Percentiles rank a stretch among this genome's conserved stretches.
Conservation (phyloP, 305 asterid genomes). For the Fraxinus floribunda region DNA sequence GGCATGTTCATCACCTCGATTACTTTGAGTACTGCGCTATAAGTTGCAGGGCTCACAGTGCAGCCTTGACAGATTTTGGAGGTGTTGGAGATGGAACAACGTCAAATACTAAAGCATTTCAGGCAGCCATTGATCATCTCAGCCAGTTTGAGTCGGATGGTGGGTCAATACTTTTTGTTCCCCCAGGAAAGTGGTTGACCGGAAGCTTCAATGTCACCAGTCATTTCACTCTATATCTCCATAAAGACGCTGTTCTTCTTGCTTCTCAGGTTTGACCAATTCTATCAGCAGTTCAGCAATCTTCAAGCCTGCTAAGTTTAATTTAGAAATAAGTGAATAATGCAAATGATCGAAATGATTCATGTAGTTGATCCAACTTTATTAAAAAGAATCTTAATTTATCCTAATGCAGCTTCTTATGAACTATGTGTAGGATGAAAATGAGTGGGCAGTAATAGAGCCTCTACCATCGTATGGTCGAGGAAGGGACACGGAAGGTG, state of each 20-base stretch:
- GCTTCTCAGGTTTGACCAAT: constrained; percentile 68
- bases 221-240: constrained; percentile 81
- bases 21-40: constrained; percentile 49
- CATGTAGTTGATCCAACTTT: background rate
- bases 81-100: constrained; percentile 89
- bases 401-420: constrained; percentile 3
- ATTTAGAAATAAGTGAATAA: background rate
- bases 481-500: constrained; percentile 80
- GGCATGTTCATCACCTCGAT: constrained; percentile 28
- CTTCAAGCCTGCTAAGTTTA: background rate
- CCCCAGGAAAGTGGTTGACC: constrained; percentile 89
- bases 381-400: background rate
- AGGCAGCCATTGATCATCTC: constrained; percentile 59
- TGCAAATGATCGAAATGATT: background rate
- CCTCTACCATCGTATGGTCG: constrained; percentile 94
- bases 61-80: constrained; percentile 72
- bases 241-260: constrained; percentile 73
- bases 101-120: constrained; percentile 66
- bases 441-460: constrained; percentile 70
- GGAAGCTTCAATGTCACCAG: constrained; percentile 88
- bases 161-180: constrained; percentile 77
- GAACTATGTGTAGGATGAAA: constrained; percentile 55
- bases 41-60: constrained; percentile 61
- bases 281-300: background rate
- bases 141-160: constrained; percentile 60